Conservation (phyloP, 805 yeast genomes). For the Candida methanosorbosa region DNA sequence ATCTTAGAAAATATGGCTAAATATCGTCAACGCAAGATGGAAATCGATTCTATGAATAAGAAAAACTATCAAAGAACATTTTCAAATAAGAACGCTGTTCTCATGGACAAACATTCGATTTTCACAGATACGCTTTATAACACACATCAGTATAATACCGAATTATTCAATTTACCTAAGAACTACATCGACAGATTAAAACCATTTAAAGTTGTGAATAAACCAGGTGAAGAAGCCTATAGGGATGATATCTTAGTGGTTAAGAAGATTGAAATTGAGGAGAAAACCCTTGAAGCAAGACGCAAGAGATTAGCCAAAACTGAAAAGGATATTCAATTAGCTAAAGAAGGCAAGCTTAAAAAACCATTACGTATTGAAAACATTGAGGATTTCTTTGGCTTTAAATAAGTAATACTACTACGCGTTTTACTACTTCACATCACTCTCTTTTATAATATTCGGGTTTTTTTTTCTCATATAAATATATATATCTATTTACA, state of each 20-base stretch:
- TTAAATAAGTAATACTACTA: conserved; percentile 9
- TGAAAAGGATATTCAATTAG: conserved; percentile 11
- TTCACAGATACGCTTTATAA: conserved; percentile 23
- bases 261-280: conserved; percentile 23
- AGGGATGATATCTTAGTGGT: conserved; percentile 24
- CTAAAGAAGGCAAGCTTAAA: conserved; percentile 13
- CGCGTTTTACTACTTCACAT: not conserved
- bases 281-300: conserved; percentile 10
- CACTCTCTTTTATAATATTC: not conserved
- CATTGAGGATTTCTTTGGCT: conserved; percentile 24
- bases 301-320: conserved; percentile 8
- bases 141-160: conserved; percentile 25
- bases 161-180: conserved; percentile 24
- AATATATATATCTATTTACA: not conserved
- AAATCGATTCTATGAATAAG: conserved; percentile 1
- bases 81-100: conserved; percentile 12
- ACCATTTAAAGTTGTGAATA: conserved; percentile 12
- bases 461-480: not conserved
- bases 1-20: conserved; percentile 18
- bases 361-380: conserved; percentile 17
- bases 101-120: conserved; percentile 20
- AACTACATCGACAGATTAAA: conserved; percentile 16
- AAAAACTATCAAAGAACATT: conserved; percentile 21
- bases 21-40: conserved; percentile 15
- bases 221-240: conserved; percentile 23